Evolutionary conservation across 495 filamentous ascomycete genomes (phyloP), one percentile per base, ranked within the genome.

Genomic region (Penicillium manginii): DNA sequence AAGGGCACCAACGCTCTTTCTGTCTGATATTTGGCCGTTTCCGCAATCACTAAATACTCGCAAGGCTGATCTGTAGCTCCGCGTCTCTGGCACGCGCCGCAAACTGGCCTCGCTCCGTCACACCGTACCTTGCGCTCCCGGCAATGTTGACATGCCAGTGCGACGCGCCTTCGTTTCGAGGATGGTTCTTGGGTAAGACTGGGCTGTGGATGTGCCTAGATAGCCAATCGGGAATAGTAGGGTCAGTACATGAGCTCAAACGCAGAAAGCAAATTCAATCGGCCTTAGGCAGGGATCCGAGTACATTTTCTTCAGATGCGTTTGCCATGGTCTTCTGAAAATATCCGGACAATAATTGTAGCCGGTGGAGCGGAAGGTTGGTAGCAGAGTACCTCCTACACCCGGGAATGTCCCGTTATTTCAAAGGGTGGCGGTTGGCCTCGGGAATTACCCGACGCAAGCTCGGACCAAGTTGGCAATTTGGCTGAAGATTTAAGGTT

Each of bases 1-100:
- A 35, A 51, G 49, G 23, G 49, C 15, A 51, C 49, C 7, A 15
- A 57, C 55, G 55, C 55, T 50, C 45, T 47, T 35, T 57, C 55
- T 18, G 45, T 57, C 22, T 57, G 55, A 40, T 57, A 57, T 50
- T 57, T 57, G 55, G 55, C 55, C n/a, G 55, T 57, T 14, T 50
- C 46, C 21, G 55, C 15, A 21, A 57, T 57, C 15, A 57, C 55
- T 32, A 50, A 19, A 50, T 57, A 57, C 31, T 50, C 55, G 35
- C 55, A 57, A 4, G 29, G 23, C 26, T 51, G 49, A 51, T 33
- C 45, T 33, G 40, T 40, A n/a, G 17, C 12, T 10, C 55, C 55
- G 4, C 45, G 22, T 40, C 23, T 57, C 31, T 50, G 45, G 40
- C 55, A 57, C 2, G 55, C 46, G 40, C 45, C 46, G 17, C 55